Percentiles rank a stretch among this genome's conserved stretches.
Conservation (phyloP, 2,329 filamentous ascomycete genomes). For the Ceratocystis huliohia region DNA sequence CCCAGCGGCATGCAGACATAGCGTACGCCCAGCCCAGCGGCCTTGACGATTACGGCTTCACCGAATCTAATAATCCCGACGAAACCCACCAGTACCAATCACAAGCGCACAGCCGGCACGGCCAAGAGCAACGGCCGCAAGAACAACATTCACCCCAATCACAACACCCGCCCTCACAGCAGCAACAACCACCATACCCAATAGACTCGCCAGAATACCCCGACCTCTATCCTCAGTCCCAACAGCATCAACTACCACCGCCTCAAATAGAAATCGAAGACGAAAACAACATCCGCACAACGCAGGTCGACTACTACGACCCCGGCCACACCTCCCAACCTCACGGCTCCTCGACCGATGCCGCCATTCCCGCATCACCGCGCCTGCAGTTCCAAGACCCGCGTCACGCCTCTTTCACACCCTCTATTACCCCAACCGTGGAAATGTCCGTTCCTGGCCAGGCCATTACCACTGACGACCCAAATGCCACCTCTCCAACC, state of each 20-base stretch:
- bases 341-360: constrained; percentile 12
- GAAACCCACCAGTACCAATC: neutral
- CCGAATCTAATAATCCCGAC: too few relatives aligned
- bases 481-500: constrained; percentile 17
- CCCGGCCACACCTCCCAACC: neutral
- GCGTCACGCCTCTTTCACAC: constrained; percentile 20
- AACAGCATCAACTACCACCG: constrained; percentile 5
- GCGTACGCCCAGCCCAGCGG: neutral
- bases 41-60: neutral
- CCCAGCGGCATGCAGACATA: neutral
- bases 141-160: neutral
- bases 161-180: neutral
- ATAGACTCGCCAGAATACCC: neutral
- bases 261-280: constrained; percentile 21
- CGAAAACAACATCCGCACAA: constrained; percentile 19
- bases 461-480: constrained; percentile 19
- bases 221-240: neutral
- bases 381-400: constrained; percentile 16
- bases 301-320: constrained; percentile 17
- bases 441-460: constrained; percentile 19
- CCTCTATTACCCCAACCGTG: constrained; percentile 16
- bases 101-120: neutral
- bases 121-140: neutral
- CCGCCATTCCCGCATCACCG: constrained; percentile 11
- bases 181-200: constrained; percentile 6